Evolutionary conservation across 2,329 filamentous ascomycete species (phyloP).

Genomic region (Talaromyces verruculosus): DNA sequence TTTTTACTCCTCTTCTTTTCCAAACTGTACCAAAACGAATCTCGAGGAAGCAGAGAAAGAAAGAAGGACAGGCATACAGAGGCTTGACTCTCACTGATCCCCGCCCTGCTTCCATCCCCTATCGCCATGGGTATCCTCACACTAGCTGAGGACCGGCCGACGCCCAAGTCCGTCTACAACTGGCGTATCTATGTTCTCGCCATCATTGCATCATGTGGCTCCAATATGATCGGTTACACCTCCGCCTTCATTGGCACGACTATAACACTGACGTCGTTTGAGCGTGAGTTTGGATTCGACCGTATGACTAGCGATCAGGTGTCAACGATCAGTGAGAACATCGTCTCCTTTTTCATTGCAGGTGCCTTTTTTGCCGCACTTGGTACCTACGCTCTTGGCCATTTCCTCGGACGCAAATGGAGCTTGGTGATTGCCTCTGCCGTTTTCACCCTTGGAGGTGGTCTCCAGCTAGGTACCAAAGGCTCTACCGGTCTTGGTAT

Average conservation of each 20-base stretch:
- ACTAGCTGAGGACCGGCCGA: slow-evolving; percentile 50
- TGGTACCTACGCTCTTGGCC: background rate
- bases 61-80: background rate
- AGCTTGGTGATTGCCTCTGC: background rate
- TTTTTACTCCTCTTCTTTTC: background rate
- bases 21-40: background rate
- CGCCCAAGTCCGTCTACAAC: slow-evolving; percentile 59
- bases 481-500: background rate
- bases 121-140: slow-evolving; percentile 29
- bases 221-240: slow-evolving; percentile 63
- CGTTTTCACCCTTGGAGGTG: background rate
- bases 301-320: background rate
- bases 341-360: background rate
- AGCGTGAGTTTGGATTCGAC: slow-evolving; percentile 37
- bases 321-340: background rate
- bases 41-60: background rate
- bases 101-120: background rate
- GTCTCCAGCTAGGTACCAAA: background rate
- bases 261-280: slow-evolving; percentile 67
- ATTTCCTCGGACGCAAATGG: background rate
- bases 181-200: slow-evolving; percentile 59
- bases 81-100: background rate
- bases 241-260: slow-evolving; percentile 78
- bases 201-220: slow-evolving; percentile 55
- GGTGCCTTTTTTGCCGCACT: background rate